Conservation (phyloP, 768 basidiomycete genomes). For the Suillus alpinus region DNA sequence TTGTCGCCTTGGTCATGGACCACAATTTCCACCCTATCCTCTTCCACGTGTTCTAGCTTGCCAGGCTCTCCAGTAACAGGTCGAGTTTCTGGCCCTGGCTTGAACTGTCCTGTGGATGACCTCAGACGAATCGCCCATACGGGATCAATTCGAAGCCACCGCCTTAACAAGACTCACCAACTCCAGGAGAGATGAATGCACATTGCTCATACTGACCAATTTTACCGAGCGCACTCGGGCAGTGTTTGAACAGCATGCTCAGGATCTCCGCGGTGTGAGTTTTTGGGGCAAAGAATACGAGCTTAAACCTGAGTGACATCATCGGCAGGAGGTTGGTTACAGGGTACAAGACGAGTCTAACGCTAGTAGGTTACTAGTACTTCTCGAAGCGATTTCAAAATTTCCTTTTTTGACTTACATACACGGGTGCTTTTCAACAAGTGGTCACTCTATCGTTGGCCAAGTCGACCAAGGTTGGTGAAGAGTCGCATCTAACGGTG, state of each 20-base stretch:
- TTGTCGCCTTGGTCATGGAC: constrained; percentile 38
- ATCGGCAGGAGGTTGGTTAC: too few species aligned
- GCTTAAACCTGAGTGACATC: constrained; percentile 38
- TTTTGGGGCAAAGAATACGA: constrained; percentile 51
- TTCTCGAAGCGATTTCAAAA: constrained; percentile 16
- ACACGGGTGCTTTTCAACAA: neutral
- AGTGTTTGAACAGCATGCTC: constrained; percentile 44
- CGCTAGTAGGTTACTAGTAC: neutral
- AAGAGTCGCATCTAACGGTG: neutral
- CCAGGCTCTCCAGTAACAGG: constrained; percentile 44
- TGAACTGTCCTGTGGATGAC: constrained; percentile 41
- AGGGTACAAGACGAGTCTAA: too few species aligned
- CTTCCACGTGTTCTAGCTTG: constrained; percentile 47
- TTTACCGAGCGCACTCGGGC: constrained; percentile 45
- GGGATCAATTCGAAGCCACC: neutral
- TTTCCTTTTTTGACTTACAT: constrained; percentile 10
- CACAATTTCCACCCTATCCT: constrained; percentile 52
- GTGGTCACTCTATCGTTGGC: neutral
- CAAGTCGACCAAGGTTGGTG: neutral
- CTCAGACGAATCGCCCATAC: neutral
- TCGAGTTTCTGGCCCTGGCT: constrained; percentile 37
- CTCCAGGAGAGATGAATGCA: constrained; percentile 54
- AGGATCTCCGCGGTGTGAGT: constrained; percentile 39
- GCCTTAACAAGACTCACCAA: constrained; percentile 35
- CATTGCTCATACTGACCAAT: constrained; percentile 52